Base-by-base conservation (phyloP, 805 yeast species). In the Ogataea siamensis region DNA sequence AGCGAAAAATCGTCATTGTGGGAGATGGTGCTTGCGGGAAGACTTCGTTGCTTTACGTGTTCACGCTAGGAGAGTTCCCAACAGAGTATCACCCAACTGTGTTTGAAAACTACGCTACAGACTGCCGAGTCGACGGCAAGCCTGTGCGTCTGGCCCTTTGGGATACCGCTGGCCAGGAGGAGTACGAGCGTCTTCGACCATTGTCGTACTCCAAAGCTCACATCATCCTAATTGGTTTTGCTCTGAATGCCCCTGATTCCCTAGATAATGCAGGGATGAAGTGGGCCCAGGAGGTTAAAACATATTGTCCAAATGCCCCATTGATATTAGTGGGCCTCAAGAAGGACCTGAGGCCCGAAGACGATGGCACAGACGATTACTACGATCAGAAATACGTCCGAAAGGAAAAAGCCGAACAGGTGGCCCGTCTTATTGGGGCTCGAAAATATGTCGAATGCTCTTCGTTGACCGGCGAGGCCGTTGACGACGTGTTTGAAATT, bases 81-180 rank as follows among this genome's bases (percentile, higher is more conserved):
- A 80, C 89, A 28, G 95, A 84, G 55, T 83, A 87, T 60, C 94
- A 86, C 50, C 97, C 97, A 3, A 88, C 97, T 0, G 96, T 88
- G 5, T 88, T 89, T 60, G 97, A 88, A 52, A 88, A 89, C 60
- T 87, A 89, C 59, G 96, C 88, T 11, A 87, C 96, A 1, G 95
- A 87, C 54, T 88, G 96, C 61, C 69, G 95, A 41, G 94, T 89
- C 13, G 97, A 88, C 55, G 96, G 96, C 3, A 88, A 87, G 50
- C 83, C 93, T 11, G 95, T 88, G 3, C 83, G 87, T 46, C 63
- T 88, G 39, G 89, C 95, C 2, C 64, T 88, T 17, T 88, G 97
- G 96, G 97, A 88, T 58, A 88, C 96, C 1, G 96, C 97, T 4
- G 97, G 97, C 2, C 96, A 88, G 63, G 97, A 88, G 65, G 97